These are phyloP conservation scores for Diplocarpon rosae DNA, from an alignment of 2,329 filamentous ascomycete species.

Conservation along the genomic window DNA sequence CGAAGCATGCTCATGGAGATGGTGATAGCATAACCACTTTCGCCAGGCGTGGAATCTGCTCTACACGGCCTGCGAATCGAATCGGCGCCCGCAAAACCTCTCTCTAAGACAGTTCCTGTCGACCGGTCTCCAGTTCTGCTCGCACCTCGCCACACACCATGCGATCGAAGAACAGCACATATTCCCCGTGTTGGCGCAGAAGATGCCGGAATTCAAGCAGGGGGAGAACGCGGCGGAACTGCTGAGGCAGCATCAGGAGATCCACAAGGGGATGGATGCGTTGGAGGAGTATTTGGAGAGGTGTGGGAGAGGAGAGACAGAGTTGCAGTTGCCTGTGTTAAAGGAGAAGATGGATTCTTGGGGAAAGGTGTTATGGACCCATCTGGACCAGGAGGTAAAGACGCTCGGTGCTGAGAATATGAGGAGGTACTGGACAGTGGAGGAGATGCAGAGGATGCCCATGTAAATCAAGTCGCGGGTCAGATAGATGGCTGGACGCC, in stretches of 20 bases:
- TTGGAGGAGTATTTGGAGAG: conserved; percentile 53
- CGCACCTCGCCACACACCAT: conserved; percentile 67
- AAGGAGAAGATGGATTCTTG: conserved; percentile 66
- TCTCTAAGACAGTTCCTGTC: conserved; percentile 58
- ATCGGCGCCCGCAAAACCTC: conserved; percentile 50
- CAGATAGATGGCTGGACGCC: not conserved
- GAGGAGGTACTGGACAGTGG: conserved; percentile 67
- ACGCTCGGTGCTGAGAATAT: conserved; percentile 77
- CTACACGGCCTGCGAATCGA: conserved; percentile 49
- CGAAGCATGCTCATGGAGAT: not conserved
- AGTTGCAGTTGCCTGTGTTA: conserved; percentile 46
- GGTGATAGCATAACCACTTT: conserved; percentile 60
- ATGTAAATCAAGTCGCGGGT: conserved; percentile 39
- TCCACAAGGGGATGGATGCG: conserved; percentile 63
- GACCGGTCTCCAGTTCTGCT: conserved; percentile 57
- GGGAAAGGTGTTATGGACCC: conserved; percentile 67
- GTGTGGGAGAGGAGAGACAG: conserved; percentile 51
- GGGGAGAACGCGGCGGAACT: conserved; percentile 46
- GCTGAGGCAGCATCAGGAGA: conserved; percentile 63
- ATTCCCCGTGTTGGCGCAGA: conserved; percentile 65
- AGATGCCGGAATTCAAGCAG: conserved; percentile 65
- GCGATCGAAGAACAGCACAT: conserved; percentile 71
- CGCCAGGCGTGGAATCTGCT: conserved; percentile 62
- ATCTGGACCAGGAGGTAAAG: conserved; percentile 76
- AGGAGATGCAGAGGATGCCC: conserved; percentile 61